Conservation (phyloP, 1,284 basidiomycete species). For the Sporisorium scitamineum region DNA sequence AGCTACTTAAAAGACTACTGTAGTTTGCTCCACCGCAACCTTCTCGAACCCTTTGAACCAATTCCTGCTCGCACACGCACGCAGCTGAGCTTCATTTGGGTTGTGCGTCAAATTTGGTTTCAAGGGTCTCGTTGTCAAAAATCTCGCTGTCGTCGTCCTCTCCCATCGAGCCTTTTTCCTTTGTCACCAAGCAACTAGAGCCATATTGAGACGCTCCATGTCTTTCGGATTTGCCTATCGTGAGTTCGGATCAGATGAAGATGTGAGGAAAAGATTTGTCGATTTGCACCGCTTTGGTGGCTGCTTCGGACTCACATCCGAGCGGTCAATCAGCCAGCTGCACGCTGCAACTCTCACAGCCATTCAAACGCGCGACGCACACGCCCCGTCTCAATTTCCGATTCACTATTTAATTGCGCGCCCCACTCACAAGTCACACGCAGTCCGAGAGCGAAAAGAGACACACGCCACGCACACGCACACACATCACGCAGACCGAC, state of each 20-base stretch:
- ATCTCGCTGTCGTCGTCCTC: too few relatives aligned
- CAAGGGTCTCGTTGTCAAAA: conserved; percentile 1
- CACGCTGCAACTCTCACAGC: neutral
- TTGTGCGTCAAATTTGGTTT: neutral
- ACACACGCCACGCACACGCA: too few relatives aligned
- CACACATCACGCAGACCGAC: neutral
- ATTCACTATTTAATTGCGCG: neutral
- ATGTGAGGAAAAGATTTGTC: neutral
- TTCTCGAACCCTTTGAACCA: neutral
- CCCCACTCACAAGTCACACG: neutral
- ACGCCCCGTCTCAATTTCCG: conserved; percentile 6
- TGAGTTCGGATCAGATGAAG: too few relatives aligned
- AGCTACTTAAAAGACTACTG: too few relatives aligned
- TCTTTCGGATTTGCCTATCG: too few relatives aligned
- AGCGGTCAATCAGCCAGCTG: neutral
- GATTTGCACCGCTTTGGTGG: neutral
- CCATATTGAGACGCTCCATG: too few relatives aligned
- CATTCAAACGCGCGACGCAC: neutral
- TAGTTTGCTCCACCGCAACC: too few relatives aligned
- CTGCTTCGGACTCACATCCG: neutral
- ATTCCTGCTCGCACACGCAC: conserved; percentile 1
- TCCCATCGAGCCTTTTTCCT: too few relatives aligned
- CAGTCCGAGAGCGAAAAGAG: neutral
- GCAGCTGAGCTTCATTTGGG: conserved; percentile 4
- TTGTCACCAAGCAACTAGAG: too few relatives aligned